phyloP scores from a whole-genome alignment of 2,329 filamentous ascomycete species.

The Fusarium oxysporum region DNA sequence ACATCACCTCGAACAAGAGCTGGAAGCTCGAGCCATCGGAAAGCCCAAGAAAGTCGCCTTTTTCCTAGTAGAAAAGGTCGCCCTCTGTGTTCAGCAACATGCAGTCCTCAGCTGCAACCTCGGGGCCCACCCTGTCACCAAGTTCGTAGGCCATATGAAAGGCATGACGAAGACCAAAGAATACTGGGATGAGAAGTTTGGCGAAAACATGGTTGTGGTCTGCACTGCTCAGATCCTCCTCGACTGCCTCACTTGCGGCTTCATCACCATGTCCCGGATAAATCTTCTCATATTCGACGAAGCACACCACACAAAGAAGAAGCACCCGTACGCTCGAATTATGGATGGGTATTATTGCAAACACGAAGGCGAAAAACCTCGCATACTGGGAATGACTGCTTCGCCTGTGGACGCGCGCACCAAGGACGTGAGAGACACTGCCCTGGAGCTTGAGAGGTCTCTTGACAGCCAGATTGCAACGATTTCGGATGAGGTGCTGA shows the following conservation, averaged over 20 bases:
- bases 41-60: constrained; percentile 77
- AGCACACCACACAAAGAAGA: constrained; percentile 95
- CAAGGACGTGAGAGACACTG: constrained; percentile 74
- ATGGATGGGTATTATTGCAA: constrained; percentile 86
- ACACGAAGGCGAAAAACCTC: constrained; percentile 67
- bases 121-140: constrained; percentile 74
- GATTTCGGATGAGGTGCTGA: constrained; percentile 57
- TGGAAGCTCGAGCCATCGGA: constrained; percentile 74
- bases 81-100: constrained; percentile 90
- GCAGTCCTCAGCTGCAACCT: constrained; percentile 85
- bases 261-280: constrained; percentile 83
- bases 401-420: constrained; percentile 89
- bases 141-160: constrained; percentile 78
- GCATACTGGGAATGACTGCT: constrained; percentile 95
- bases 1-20: constrained; percentile 80
- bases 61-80: constrained; percentile 91
- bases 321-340: constrained; percentile 89
- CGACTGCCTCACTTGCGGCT: constrained; percentile 81
- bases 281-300: constrained; percentile 96
- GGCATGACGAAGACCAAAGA: constrained; percentile 54
- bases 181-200: constrained; percentile 65
- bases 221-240: constrained; percentile 91
- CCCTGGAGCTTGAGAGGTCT: constrained; percentile 78
- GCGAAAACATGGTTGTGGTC: constrained; percentile 83
- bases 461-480: constrained; percentile 89